Evolutionary conservation across 1,284 basidiomycete genomes (phyloP), one percentile per base, ranked within the genome.

Genomic region (Apiotrichum akiyoshidainum): DNA sequence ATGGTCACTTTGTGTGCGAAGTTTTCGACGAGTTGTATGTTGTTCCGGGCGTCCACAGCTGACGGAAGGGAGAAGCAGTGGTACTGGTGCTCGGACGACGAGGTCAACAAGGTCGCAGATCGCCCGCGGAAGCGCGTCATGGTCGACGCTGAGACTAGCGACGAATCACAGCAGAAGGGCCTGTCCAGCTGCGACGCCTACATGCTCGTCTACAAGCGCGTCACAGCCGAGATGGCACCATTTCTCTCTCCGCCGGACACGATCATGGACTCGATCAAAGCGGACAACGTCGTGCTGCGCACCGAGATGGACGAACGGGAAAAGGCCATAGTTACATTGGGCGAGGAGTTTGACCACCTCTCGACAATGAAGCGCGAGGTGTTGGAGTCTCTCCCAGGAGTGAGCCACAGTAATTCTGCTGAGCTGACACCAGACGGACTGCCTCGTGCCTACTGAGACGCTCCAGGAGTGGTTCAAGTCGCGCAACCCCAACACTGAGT

Each of bases 1-100:
- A 91, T 67, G 92, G 92, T 3, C 92, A 96, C 72, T 96, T 96
- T 68, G 87, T 91, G 67, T 90, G 90, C 33, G 88, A 94, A 69
- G 89, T 92, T 8, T 87, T 86, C 68, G 89, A 94, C 71, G 80
- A 82, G 46, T 76, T 77, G 90, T 93, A 69, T 68, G 86, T 78
- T 46, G 33, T 13, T 3, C n/a, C n/a, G n/a, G 17, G 1, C 33
- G 6, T 8, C 14, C 14, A 3, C 2, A 14, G 58, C 57, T 60
- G 31, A 65, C 50, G 51, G 48, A 64, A 92, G 89, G 47, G 81
- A 82, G 46, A 76, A 82, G 41, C 81, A 85, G n/a, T 96, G 92
- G 92, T 92, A 87, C 71, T 84, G 87, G 61, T 95, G 90, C 75
- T 90, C 93, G 65, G 92, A 96, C 69, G 92, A 94, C 69, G 53